Base-by-base conservation (phyloP, 768 basidiomycete species). In the Rickenella mellea region DNA sequence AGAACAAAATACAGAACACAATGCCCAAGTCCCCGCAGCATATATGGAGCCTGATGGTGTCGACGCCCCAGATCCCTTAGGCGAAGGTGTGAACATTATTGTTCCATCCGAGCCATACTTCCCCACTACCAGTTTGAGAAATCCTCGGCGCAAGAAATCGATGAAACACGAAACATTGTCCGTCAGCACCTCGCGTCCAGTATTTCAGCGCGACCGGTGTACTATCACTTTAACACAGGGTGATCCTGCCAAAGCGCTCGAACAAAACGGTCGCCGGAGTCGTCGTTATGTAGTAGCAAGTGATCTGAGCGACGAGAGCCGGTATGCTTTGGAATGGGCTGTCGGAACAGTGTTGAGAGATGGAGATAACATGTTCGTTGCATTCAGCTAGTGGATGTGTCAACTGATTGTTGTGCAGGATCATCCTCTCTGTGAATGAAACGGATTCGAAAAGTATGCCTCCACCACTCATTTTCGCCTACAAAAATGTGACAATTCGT, bases 261-360 rank as follows among this genome's bases (percentile, higher is more conserved):
- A 73, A 32, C 67, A 67, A 32, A 67, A 60, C 15, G 68, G 77
- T 6, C 74, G 75, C 55, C 70, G 74, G 48, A 69, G 76, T 49
- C 72, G 75, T 46, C 64, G 62, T 46, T 99, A 97, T 60, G 69
- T 96, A 9, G 83, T 98, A 17, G 86, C 92, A 5, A 96, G 91
- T 55, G 96, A 99, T 71, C 58, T 98, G 52, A 90, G 86, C 46
- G 89, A 96, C 50, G 94, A 99, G 64, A 83, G 80, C 60, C 71
- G 83, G 26, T 99, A 93, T 60, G 96, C 96, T 1, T 78, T 98
- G 5, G 93, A 98, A 60, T 99, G 94, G 96, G 90, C 87, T 8
- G 93, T 98, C 42, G 94, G 93, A 2, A 97, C 94, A 0, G 94
- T 97, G 2, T 65, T 96, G 46, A 67, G 92, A 47, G 92, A 97